A percentile compares a stretch with the other conserved stretches of the same genome.
Conservation (phyloP, 805 yeast genomes). For the Pichia nanzhaoensis region DNA sequence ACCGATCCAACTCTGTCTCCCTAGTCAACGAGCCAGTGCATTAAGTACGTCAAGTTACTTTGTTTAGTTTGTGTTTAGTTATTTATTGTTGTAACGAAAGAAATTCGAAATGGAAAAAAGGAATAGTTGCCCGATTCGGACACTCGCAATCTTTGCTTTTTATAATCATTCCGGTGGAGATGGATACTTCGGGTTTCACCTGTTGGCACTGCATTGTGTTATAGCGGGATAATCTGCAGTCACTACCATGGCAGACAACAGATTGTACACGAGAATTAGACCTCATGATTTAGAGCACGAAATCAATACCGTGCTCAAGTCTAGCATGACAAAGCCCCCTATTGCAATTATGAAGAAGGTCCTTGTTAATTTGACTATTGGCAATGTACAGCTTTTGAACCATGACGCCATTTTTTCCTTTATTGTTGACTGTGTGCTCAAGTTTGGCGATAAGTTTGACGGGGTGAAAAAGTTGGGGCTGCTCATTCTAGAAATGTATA, state of each 20-base stretch:
- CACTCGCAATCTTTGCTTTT: no score
- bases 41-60: no score
- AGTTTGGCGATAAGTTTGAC: conserved; percentile 36
- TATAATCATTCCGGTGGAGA: no score
- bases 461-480: conserved; percentile 69
- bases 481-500: conserved; percentile 53
- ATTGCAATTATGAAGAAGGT: conserved; percentile 55
- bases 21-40: no score
- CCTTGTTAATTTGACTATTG: conserved; percentile 77
- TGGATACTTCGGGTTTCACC: no score
- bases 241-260: conserved; percentile 15
- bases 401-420: conserved; percentile 52
- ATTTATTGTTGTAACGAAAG: neutral
- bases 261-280: conserved; percentile 19
- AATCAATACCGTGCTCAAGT: conserved; percentile 18
- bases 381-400: conserved; percentile 61
- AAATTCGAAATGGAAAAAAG: no score
- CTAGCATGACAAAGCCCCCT: conserved; percentile 19
- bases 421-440: conserved; percentile 44
- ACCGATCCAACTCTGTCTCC: conserved; percentile 3
- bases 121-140: no score
- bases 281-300: conserved; percentile 26
- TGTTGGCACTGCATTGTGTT: neutral
- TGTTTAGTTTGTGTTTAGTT: neutral
- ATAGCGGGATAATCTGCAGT: no score